Evolutionary conservation across 2,329 filamentous ascomycete species (phyloP).

Genomic region (Mycosphaerella arachidis): DNA sequence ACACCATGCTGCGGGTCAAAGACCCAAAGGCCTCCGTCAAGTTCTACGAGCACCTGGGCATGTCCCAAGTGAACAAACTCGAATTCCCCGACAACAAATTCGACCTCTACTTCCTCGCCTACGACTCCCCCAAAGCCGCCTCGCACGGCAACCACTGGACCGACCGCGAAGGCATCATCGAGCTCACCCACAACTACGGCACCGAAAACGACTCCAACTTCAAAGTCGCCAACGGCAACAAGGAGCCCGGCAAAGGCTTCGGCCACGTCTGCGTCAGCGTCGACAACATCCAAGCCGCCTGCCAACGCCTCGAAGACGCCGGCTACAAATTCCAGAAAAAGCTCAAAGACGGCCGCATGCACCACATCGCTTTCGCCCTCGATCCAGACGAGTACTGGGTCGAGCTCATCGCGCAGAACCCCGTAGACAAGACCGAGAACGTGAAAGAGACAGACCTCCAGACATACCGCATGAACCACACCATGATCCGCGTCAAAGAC

Average conservation of each 20-base stretch:
- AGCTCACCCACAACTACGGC: slow-evolving; percentile 80
- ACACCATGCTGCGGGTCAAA: slow-evolving; percentile 64
- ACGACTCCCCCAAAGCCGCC: slow-evolving; percentile 70
- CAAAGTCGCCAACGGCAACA: slow-evolving; percentile 81
- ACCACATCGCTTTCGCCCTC: slow-evolving; percentile 60
- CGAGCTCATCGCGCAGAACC: slow-evolving; percentile 71
- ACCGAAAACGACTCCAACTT: slow-evolving; percentile 80
- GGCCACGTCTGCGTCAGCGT: slow-evolving; percentile 76
- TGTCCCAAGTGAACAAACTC: slow-evolving; percentile 77
- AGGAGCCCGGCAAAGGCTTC: slow-evolving; percentile 76
- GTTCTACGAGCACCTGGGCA: slow-evolving; percentile 90
- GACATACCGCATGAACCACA: slow-evolving; percentile 65
- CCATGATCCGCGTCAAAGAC: slow-evolving; percentile 88
- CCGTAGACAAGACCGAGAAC: slow-evolving; percentile 65
- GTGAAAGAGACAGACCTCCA: slow-evolving; percentile 66
- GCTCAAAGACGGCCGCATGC: slow-evolving; percentile 81
- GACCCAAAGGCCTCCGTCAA: slow-evolving; percentile 77
- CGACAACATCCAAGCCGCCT: slow-evolving; percentile 74
- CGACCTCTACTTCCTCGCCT: slow-evolving; percentile 91
- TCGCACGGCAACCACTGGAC: slow-evolving; percentile 69
- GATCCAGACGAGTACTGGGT: slow-evolving; percentile 51
- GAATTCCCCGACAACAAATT: slow-evolving; percentile 85
- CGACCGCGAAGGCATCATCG: slow-evolving; percentile 73
- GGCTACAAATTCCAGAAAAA: slow-evolving; percentile 96
- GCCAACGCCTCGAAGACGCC: slow-evolving; percentile 80